phyloP scores from a whole-genome alignment of 192 early-diverging fungal species.

The Allomyces macrogynus region DNA sequence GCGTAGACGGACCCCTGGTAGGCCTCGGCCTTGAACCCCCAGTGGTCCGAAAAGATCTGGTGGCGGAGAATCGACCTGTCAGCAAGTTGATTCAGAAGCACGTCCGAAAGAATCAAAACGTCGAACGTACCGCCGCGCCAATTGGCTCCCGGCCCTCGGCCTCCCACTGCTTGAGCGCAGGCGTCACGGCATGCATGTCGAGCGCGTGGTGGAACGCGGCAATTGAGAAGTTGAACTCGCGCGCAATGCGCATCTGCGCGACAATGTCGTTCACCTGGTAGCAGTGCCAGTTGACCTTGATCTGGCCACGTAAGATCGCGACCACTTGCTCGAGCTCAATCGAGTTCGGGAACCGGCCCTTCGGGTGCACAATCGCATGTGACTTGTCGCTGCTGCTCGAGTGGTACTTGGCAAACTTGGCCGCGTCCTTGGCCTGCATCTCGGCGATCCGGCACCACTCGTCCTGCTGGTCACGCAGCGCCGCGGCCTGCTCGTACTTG shows the following conservation, averaged over 20 bases:
- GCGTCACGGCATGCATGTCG: constrained; percentile 8
- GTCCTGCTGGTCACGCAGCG: constrained; percentile 22
- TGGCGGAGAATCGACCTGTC: no score
- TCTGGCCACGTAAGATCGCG: constrained; percentile 43
- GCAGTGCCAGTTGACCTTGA: constrained; percentile 51
- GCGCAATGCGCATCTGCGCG: constrained; percentile 43
- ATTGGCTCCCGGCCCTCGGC: neutral
- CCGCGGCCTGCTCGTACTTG: constrained; percentile 26
- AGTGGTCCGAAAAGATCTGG: constrained; percentile 14
- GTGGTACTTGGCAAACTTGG: constrained; percentile 4
- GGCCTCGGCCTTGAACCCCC: constrained; percentile 54
- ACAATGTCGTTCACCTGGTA: constrained; percentile 48
- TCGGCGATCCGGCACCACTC: constrained; percentile 34
- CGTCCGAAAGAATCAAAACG: no score
- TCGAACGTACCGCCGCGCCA: neutral
- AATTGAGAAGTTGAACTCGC: constrained; percentile 56
- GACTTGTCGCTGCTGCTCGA: no score
- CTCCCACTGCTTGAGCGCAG: neutral
- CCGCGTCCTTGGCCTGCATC: constrained; percentile 7
- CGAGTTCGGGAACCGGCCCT: constrained; percentile 34
- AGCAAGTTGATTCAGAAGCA: no score
- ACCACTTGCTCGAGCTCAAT: constrained; percentile 36
- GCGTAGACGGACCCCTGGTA: constrained; percentile 37
- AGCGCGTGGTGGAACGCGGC: constrained; percentile 58
- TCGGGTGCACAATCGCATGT: constrained; percentile 12